Percentiles rank a stretch among this genome's conserved stretches.
These are phyloP conservation scores for Neurospora sp. DNA, from an alignment of 2,329 filamentous ascomycete species.

Conservation along the genomic window DNA sequence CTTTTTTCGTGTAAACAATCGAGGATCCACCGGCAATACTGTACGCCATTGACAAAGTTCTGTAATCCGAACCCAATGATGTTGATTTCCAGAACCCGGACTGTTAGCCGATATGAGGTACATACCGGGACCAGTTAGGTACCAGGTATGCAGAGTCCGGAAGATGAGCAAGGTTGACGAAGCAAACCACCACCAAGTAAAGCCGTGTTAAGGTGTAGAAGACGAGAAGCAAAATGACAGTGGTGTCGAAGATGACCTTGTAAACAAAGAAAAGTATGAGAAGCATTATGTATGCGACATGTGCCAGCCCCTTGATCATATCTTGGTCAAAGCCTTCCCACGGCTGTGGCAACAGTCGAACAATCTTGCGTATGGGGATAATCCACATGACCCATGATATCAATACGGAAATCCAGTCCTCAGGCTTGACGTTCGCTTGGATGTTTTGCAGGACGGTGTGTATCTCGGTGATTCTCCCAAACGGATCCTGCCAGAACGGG, in stretches of 20 bases:
- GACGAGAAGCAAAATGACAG: neutral
- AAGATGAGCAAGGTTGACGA: conserved; percentile 4
- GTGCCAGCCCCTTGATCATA: neutral
- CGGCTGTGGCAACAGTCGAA: neutral
- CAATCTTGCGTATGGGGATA: neutral
- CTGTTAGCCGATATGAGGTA: neutral
- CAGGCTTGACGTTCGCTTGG: neutral
- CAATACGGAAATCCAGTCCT: neutral
- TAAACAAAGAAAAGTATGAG: neutral
- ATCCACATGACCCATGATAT: neutral
- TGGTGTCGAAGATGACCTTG: neutral
- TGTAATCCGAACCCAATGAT: neutral
- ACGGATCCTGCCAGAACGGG: conserved; percentile 2
- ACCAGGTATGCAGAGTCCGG: neutral
- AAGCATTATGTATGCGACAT: neutral
- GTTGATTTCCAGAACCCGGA: neutral
- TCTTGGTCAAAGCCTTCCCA: neutral
- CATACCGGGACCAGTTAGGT: neutral
- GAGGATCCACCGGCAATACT: neutral
- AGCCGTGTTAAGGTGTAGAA: conserved; percentile 1
- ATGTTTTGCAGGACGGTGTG: neutral
- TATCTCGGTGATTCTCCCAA: neutral
- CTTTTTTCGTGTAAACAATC: neutral
- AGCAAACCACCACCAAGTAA: conserved; percentile 5
- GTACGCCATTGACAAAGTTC: neutral